A percentile compares a stretch with the other conserved stretches of the same genome.
Conservation (phyloP, 345 rosid species). For the Pistacia atlantica region DNA sequence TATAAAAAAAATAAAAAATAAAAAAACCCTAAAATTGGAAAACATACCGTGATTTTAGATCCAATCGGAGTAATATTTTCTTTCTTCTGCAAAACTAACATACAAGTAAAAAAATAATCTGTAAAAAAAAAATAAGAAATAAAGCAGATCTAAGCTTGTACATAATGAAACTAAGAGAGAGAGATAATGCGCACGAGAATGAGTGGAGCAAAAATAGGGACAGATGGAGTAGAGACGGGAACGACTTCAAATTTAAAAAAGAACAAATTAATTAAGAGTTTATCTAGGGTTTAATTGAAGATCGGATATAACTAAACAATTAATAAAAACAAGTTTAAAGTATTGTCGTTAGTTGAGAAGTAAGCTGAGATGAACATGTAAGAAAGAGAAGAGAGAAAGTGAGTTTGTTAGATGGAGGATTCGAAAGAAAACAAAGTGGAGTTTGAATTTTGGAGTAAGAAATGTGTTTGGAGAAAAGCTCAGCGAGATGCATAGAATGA, state of each 20-base stretch:
- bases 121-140: not conserved
- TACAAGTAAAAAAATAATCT: not conserved
- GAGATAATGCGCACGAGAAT: conserved; percentile 33
- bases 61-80: conserved; percentile 59
- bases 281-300: too few relatives aligned
- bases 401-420: not conserved
- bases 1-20: not conserved
- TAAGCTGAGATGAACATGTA: too few relatives aligned
- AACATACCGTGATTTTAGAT: conserved; percentile 65
- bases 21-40: not conserved
- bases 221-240: conserved; percentile 24
- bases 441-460: conserved; percentile 20
- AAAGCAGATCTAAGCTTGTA: not conserved
- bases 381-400: too few relatives aligned
- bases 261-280: too few relatives aligned
- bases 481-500: too few relatives aligned
- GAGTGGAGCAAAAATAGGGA: conserved; percentile 46
- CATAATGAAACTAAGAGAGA: not conserved
- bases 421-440: not conserved
- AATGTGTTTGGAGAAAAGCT: conserved; percentile 12
- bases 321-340: too few relatives aligned
- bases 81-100: conserved; percentile 57
- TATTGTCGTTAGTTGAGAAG: too few relatives aligned
- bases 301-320: too few relatives aligned
- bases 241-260: not conserved